Evolutionary conservation across 139 green algal genomes (phyloP), one percentile per base, ranked within the genome.

Genomic region (Micromonas commoda): DNA sequence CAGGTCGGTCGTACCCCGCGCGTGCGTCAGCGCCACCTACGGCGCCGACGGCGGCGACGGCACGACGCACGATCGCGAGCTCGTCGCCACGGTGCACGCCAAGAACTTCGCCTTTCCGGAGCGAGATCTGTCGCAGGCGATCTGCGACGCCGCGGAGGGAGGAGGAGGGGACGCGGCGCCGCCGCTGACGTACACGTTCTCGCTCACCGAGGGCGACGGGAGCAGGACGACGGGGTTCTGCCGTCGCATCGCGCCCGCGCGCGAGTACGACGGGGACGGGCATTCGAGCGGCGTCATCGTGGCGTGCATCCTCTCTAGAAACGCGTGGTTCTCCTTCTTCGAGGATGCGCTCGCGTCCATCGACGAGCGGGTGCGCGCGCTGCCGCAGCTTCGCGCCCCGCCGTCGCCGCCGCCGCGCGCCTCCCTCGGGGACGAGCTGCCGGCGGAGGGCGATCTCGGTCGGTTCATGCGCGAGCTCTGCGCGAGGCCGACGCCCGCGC

Each of bases 141-240:
- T 35, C 61, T 5, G 26, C 28, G 61, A 29, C n/a, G 4, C n/a
- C 61, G 61, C 61, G 61, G 5, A 29, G 61, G 19, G 19, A 20
- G 20, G 19, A 20, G 20, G 52, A n/a, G 52, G 52, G 19, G 52
- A 19, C 61, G 16, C 61, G 61, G 16, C 16, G 61, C 24, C 16
- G 6, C 16, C 61, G 61, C 16, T 32, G 61, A 5, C n/a, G 26
- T 68, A 35, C 26, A 68, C n/a, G 24, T 68, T 68, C 26, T 35
- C 61, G 61, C 61, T 68, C 61, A 68, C 61, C 4, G 26, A 68
- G 61, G 16, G 26, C n/a, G 61, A 68, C 26, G 61, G 61, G 16
- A 20, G 16, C 16, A 9, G 45, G 16, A 57, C 45, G 45, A 9
- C 9, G 9, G 45, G 45, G 45, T 57, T 57, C 45, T 57, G 45